Evolutionary conservation across 1,284 basidiomycete species (phyloP).

Genomic region (Cryptococcus sp.): DNA sequence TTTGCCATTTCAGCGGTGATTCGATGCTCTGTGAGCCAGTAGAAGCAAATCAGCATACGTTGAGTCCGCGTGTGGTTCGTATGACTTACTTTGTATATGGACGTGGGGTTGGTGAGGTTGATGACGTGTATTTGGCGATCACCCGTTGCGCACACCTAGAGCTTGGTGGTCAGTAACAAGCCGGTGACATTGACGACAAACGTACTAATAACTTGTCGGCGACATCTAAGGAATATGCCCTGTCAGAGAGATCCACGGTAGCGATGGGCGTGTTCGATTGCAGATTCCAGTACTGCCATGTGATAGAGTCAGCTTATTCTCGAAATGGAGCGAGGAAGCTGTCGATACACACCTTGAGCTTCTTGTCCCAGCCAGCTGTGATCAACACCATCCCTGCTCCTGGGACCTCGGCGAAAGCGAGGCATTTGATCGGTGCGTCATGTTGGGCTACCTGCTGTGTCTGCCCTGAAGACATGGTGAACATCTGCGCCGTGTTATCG

Average conservation of each 20-base stretch:
- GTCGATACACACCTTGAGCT: conserved; percentile 66
- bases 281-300: conserved; percentile 85
- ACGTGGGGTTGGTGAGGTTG: conserved; percentile 78
- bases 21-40: conserved; percentile 62
- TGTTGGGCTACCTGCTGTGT: conserved; percentile 76
- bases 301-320: conserved; percentile 1
- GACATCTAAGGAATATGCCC: conserved; percentile 67
- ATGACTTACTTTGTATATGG: conserved; percentile 66
- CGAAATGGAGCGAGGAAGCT: neutral
- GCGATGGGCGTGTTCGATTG: conserved; percentile 71
- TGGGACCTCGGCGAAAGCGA: conserved; percentile 73
- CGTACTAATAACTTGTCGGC: conserved; percentile 40
- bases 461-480: conserved; percentile 72
- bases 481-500: conserved; percentile 80
- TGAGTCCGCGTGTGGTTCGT: neutral
- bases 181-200: conserved; percentile 15
- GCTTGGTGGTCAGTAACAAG: conserved; percentile 33
- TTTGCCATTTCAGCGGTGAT: conserved; percentile 93
- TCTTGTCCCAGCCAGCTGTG: conserved; percentile 91
- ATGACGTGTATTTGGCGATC: conserved; percentile 73
- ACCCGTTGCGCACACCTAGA: conserved; percentile 91
- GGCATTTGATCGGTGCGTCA: conserved; percentile 74
- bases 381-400: conserved; percentile 65
- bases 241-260: conserved; percentile 77
- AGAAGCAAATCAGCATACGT: no score